These are phyloP conservation scores for Russula brevipes DNA, from an alignment of 768 basidiomycete genomes.

Conservation along the genomic window DNA sequence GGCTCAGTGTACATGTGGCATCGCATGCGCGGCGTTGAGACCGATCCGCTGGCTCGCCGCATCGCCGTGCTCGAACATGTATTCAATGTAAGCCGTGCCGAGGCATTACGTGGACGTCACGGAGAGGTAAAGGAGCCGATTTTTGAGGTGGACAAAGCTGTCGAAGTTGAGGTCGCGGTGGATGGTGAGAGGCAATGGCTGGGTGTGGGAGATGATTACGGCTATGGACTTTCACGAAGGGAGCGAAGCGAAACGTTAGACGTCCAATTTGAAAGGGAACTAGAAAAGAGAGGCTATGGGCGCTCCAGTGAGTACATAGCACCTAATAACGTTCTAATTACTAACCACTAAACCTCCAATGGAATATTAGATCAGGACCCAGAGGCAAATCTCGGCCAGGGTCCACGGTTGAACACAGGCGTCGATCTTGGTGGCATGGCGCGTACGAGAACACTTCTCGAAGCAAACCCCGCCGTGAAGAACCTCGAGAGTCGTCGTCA, in stretches of 20 bases:
- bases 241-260: constrained; percentile 53
- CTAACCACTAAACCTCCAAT: too few species aligned
- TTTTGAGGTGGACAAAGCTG: constrained; percentile 6
- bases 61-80: constrained; percentile 35
- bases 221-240: constrained; percentile 38
- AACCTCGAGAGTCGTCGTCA: constrained; percentile 19
- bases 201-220: constrained; percentile 43
- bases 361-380: neutral
- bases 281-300: constrained; percentile 35
- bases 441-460: constrained; percentile 24
- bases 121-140: constrained; percentile 10
- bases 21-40: constrained; percentile 51
- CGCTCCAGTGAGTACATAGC: constrained; percentile 7
- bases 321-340: neutral
- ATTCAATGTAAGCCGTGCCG: constrained; percentile 32
- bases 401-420: constrained; percentile 2
- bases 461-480: constrained; percentile 14
- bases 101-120: constrained; percentile 16
- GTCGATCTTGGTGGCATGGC: constrained; percentile 24
- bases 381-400: neutral
- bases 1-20: constrained; percentile 56
- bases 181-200: constrained; percentile 51
- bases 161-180: constrained; percentile 28
- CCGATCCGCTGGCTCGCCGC: constrained; percentile 42
- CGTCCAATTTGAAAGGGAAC: constrained; percentile 49